Conservation (phyloP, 176 grass and related monocot species). For the Hordeum marinum region DNA sequence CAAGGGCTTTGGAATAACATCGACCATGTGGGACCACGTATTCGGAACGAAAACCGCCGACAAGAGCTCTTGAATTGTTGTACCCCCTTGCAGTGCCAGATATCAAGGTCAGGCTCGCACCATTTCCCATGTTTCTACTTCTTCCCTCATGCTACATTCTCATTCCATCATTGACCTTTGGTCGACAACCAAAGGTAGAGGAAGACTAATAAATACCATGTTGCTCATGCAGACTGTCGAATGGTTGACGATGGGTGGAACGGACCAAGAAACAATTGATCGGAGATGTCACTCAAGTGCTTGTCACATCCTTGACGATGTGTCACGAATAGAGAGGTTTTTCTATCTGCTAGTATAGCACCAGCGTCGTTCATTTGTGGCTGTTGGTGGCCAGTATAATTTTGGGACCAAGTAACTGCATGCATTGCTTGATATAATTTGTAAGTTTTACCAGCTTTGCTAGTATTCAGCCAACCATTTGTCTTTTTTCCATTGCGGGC, state of each 20-base stretch:
- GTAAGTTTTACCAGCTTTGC: background rate
- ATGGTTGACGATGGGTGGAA: background rate
- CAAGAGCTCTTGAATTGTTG: constrained; percentile 43
- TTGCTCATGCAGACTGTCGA: background rate
- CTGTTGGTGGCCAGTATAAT: background rate
- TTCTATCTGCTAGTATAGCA: background rate
- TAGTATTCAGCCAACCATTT: background rate
- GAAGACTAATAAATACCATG: background rate
- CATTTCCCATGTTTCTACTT: background rate
- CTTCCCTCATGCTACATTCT: background rate
- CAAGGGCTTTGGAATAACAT: constrained; percentile 93
- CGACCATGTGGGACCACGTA: constrained; percentile 77
- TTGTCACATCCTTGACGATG: background rate
- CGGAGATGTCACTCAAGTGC: background rate
- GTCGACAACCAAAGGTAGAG: too few species aligned
- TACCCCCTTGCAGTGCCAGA: background rate
- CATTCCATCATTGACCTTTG: background rate
- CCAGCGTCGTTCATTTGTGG: background rate
- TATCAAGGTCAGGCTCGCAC: constrained; percentile 19
- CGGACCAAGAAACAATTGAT: background rate
- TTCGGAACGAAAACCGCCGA: constrained; percentile 43
- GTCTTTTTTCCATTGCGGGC: too few species aligned
- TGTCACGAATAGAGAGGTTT: background rate
- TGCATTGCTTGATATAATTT: background rate
- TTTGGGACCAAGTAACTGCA: background rate